phyloP scores from a whole-genome alignment of 768 basidiomycete species.

The Naganishia vaughanmartiniae region DNA sequence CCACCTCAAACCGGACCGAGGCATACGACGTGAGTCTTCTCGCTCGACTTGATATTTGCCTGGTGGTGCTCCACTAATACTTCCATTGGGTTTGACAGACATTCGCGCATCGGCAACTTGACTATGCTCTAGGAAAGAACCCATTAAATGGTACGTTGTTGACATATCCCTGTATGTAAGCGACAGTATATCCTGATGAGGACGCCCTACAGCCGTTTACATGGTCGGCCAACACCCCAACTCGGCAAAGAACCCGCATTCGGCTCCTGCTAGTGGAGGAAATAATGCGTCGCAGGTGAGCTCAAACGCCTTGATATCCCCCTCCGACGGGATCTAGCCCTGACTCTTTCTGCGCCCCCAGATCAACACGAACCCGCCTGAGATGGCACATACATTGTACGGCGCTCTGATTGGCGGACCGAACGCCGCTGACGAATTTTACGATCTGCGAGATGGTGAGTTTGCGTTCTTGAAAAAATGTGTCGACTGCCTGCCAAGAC shows the following conservation, averaged over 20 bases:
- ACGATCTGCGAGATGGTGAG: slow-evolving; percentile 66
- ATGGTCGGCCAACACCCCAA: slow-evolving; percentile 86
- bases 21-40: slow-evolving; percentile 61
- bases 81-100: slow-evolving; percentile 54
- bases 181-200: not conserved
- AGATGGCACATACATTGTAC: slow-evolving; percentile 75
- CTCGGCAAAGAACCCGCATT: slow-evolving; percentile 85
- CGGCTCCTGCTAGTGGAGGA: slow-evolving; percentile 82
- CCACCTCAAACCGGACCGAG: slow-evolving; percentile 60
- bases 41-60: not conserved
- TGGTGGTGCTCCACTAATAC: not conserved
- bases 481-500: not conserved
- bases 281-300: slow-evolving; percentile 57
- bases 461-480: slow-evolving; percentile 53
- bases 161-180: slow-evolving; percentile 13
- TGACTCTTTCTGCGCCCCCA: not conserved
- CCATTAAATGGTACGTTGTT: slow-evolving; percentile 72
- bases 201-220: slow-evolving; percentile 62
- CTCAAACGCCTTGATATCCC: slow-evolving; percentile 53
- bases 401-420: slow-evolving; percentile 89
- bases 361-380: slow-evolving; percentile 60
- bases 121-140: slow-evolving; percentile 82
- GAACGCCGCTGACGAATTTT: slow-evolving; percentile 69
- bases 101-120: slow-evolving; percentile 72
- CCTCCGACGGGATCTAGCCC: slow-evolving; percentile 48